Percentiles rank a stretch among this genome's conserved stretches.
Conservation (phyloP, 768 basidiomycete species). For the Calvatia gigantea region DNA sequence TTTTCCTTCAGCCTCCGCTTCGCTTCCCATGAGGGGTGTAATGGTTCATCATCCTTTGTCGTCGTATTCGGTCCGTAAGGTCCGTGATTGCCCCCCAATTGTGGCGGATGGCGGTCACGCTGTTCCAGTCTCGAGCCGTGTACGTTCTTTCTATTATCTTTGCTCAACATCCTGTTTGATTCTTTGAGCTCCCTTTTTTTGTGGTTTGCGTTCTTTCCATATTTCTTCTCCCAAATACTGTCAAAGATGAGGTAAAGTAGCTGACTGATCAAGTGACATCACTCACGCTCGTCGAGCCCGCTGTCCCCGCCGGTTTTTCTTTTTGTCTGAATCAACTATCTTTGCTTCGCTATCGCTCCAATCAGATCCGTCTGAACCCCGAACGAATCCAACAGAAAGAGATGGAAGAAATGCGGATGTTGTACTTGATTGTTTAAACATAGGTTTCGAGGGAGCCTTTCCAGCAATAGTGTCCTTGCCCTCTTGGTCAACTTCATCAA, state of each 20-base stretch:
- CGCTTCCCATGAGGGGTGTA: slow-evolving; percentile 98
- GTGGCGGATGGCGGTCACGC: not conserved
- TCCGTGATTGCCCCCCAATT: too few species aligned
- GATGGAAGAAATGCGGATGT: slow-evolving; percentile 74
- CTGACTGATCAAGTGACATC: slow-evolving; percentile 1
- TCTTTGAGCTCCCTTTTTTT: slow-evolving; percentile 46
- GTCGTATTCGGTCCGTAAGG: slow-evolving; percentile 8
- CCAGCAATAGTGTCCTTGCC: slow-evolving; percentile 17
- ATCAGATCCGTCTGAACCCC: slow-evolving; percentile 76
- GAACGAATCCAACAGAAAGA: slow-evolving; percentile 79
- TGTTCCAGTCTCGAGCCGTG: too few species aligned
- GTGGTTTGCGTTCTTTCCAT: slow-evolving; percentile 87
- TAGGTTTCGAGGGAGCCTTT: not conserved
- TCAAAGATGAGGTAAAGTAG: not conserved
- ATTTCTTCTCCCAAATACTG: slow-evolving; percentile 99
- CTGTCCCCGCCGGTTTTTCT: slow-evolving; percentile 92
- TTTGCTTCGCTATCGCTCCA: slow-evolving; percentile 62
- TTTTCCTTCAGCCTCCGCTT: slow-evolving; percentile 79
- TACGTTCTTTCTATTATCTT: not conserved
- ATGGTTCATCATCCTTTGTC: slow-evolving; percentile 30
- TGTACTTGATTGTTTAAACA: slow-evolving; percentile 13
- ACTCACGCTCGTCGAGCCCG: slow-evolving; percentile 92
- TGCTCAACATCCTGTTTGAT: slow-evolving; percentile 1
- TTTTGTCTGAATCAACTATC: slow-evolving; percentile 41
- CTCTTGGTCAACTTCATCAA: slow-evolving; percentile 25